phyloP scores from a whole-genome alignment of 2,329 filamentous ascomycete genomes.

The Monosporascus sp. region DNA sequence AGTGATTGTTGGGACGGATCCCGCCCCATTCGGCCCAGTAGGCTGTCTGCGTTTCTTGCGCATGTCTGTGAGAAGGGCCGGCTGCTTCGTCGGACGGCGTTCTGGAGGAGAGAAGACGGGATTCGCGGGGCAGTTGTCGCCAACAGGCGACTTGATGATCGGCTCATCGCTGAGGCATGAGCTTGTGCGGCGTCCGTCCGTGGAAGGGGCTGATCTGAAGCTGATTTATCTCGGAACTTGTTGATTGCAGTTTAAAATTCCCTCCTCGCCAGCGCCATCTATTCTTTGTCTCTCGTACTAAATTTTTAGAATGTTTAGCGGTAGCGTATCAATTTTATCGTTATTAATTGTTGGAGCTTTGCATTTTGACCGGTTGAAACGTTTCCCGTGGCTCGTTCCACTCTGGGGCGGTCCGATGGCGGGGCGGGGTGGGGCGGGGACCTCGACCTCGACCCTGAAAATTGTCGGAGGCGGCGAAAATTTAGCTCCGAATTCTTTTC shows the following conservation, averaged over 20 bases:
- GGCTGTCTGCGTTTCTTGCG: conserved; percentile 17
- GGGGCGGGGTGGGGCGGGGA: neutral
- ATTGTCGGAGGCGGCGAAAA: conserved; percentile 6
- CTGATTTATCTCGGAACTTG: neutral
- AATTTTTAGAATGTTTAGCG: too few relatives aligned
- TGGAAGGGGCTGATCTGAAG: too few relatives aligned
- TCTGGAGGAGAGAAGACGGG: conserved; percentile 12
- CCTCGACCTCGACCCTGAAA: neutral
- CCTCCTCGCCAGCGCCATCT: too few relatives aligned
- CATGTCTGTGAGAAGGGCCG: conserved; percentile 38
- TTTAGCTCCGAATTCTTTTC: conserved; percentile 2
- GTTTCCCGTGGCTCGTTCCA: neutral
- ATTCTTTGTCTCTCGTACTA: too few relatives aligned
- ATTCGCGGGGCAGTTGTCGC: conserved; percentile 34
- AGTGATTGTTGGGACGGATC: neutral
- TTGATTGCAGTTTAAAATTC: neutral
- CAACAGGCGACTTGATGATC: conserved; percentile 38
- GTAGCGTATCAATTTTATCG: too few relatives aligned
- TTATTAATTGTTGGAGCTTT: too few relatives aligned
- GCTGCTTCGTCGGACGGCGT: conserved; percentile 14
- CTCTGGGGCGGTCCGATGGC: neutral
- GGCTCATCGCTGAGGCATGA: conserved; percentile 38
- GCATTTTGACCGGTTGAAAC: too few relatives aligned
- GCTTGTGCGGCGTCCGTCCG: neutral
- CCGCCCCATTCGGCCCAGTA: neutral